These are phyloP conservation scores for Citrullus mucosospermus DNA, from an alignment of 306 rosid species.

Conservation along the genomic window DNA sequence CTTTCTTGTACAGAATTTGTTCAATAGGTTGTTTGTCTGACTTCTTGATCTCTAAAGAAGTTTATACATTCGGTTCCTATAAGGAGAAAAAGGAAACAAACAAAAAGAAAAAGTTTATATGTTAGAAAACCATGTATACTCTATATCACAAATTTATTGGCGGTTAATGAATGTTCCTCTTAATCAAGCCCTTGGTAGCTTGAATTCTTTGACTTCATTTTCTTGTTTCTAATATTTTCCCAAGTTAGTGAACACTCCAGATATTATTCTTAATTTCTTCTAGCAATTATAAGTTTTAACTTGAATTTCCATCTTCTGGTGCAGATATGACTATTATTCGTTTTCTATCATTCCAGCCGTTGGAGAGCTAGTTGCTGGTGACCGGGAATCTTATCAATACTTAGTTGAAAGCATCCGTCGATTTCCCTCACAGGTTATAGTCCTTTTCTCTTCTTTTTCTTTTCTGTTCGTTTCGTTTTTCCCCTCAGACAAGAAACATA, in stretches of 20 bases:
- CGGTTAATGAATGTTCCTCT: not conserved
- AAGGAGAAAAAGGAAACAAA: too few relatives aligned
- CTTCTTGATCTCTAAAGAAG: not conserved
- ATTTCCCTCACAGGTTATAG: constrained; percentile 73
- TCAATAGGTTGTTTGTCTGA: not conserved
- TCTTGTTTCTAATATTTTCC: not conserved
- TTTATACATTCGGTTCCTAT: not conserved
- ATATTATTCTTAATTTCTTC: not conserved
- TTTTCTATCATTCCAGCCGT: constrained; percentile 61
- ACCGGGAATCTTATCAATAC: constrained; percentile 84
- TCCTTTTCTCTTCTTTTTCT: constrained; percentile 2
- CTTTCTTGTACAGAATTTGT: not conserved
- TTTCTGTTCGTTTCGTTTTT: too few relatives aligned
- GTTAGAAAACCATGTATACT: not conserved
- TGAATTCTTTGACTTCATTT: not conserved
- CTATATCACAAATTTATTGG: not conserved
- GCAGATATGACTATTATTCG: constrained; percentile 71
- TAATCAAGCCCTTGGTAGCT: not conserved
- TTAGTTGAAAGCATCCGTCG: constrained; percentile 87
- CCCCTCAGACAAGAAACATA: not conserved
- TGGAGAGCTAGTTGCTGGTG: constrained; percentile 76
- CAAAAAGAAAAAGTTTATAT: too few relatives aligned
- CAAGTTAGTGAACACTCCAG: not conserved
- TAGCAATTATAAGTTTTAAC: not conserved
- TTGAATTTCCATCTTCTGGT: constrained; percentile 18